phyloP scores from a whole-genome alignment of 202 grass and related monocot genomes.

The Musa balbisiana region DNA sequence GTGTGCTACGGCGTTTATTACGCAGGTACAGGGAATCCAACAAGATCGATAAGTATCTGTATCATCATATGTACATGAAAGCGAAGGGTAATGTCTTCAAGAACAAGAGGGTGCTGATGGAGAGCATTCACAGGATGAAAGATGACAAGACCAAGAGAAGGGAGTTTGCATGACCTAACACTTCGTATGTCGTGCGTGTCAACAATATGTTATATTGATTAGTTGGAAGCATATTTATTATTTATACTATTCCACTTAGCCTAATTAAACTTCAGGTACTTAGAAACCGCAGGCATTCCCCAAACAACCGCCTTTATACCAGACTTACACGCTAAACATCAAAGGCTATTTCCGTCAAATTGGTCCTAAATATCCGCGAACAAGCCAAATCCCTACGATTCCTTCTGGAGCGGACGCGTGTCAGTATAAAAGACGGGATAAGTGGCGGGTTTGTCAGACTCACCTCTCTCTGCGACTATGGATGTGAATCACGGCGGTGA shows the following conservation, averaged over 20 bases:
- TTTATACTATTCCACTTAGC: too few species aligned
- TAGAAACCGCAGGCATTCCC: too few species aligned
- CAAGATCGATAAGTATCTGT: slow-evolving; percentile 26
- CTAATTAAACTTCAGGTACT: too few species aligned
- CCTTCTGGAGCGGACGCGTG: neutral
- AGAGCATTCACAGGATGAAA: slow-evolving; percentile 22
- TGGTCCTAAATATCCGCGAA: too few species aligned
- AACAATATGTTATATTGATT: too few species aligned
- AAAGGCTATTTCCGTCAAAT: neutral
- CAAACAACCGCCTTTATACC: too few species aligned
- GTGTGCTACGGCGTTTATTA: slow-evolving; percentile 17
- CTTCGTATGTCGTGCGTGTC: too few species aligned
- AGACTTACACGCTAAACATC: too few species aligned
- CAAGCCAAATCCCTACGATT: too few species aligned
- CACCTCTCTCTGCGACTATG: neutral
- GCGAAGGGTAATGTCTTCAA: slow-evolving; percentile 27
- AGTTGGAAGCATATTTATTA: too few species aligned
- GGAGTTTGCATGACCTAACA: too few species aligned
- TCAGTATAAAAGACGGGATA: neutral
- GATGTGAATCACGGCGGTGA: neutral
- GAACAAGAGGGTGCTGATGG: slow-evolving; percentile 26
- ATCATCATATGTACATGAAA: slow-evolving; percentile 26
- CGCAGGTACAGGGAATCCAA: slow-evolving; percentile 20
- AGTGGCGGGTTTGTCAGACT: neutral
- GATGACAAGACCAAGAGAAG: slow-evolving; percentile 24